phyloP scores from a whole-genome alignment of 2,329 filamentous ascomycete species.

The Pseudocercospora ulei region DNA sequence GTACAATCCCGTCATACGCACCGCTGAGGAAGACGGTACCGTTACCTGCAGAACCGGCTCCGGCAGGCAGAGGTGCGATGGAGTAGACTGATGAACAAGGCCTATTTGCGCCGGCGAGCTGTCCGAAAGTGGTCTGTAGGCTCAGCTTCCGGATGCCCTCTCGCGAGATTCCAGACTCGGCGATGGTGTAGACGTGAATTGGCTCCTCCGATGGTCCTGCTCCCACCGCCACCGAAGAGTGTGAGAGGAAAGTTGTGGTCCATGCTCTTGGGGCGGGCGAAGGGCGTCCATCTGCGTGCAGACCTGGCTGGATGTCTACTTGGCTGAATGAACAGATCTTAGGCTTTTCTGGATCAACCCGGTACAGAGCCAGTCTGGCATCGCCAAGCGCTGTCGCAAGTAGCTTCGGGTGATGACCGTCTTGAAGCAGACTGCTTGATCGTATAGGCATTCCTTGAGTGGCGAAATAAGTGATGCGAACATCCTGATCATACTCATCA shows the following conservation, averaged over 20 bases:
- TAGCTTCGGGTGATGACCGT: slow-evolving; percentile 29
- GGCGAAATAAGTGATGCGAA: slow-evolving; percentile 36
- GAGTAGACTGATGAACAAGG: slow-evolving; percentile 40
- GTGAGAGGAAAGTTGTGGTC: slow-evolving; percentile 48
- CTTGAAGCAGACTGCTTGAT: slow-evolving; percentile 34
- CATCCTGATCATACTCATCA: slow-evolving; percentile 18
- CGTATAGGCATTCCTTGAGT: slow-evolving; percentile 42
- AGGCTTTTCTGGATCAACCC: slow-evolving; percentile 21
- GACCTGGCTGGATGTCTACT: slow-evolving; percentile 26
- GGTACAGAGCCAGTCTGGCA: slow-evolving; percentile 32
- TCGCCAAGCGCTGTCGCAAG: slow-evolving; percentile 47
- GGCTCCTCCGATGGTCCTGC: slow-evolving; percentile 39
- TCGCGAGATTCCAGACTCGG: slow-evolving; percentile 37
- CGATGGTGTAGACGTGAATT: slow-evolving; percentile 45
- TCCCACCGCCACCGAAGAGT: slow-evolving; percentile 45
- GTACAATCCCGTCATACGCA: slow-evolving; percentile 49
- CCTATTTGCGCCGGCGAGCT: slow-evolving; percentile 28
- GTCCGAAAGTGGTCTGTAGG: slow-evolving; percentile 29
- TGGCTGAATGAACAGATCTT: slow-evolving; percentile 35
- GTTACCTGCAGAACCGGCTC: slow-evolving; percentile 23
- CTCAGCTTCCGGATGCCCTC: slow-evolving; percentile 37
- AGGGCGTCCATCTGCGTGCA: slow-evolving; percentile 19
- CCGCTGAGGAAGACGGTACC: slow-evolving; percentile 51
- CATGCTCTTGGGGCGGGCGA: slow-evolving; percentile 33
- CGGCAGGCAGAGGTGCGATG: slow-evolving; percentile 36